These are phyloP conservation scores for Suhomyces yuchorum DNA, from an alignment of 1,139 yeast genomes.

Conservation along the genomic window DNA sequence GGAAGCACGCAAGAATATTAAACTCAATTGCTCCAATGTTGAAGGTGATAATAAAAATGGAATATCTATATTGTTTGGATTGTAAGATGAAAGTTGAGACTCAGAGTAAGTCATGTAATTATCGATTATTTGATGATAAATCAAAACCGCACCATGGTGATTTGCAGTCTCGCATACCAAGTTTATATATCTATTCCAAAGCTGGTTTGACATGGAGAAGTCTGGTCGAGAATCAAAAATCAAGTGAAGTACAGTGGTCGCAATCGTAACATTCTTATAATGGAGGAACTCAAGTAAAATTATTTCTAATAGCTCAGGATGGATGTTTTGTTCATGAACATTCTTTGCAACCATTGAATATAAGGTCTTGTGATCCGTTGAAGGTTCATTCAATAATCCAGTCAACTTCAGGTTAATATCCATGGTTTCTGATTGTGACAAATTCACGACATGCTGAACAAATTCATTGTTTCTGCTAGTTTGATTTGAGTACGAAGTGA, in stretches of 20 bases:
- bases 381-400: slow-evolving; percentile 2
- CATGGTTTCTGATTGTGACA: not conserved
- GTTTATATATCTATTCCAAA: slow-evolving; percentile 36
- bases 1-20: slow-evolving; percentile 31
- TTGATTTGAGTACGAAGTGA: not conserved
- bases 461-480: not conserved
- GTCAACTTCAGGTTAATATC: not conserved
- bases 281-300: slow-evolving; percentile 24
- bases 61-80: slow-evolving; percentile 22
- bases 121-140: slow-evolving; percentile 42
- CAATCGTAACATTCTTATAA: slow-evolving; percentile 22
- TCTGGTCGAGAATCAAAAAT: slow-evolving; percentile 16
- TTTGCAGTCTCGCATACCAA: slow-evolving; percentile 30
- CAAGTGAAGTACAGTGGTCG: slow-evolving; percentile 29
- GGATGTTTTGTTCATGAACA: not conserved
- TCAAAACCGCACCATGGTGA: slow-evolving; percentile 36
- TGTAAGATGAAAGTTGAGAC: slow-evolving; percentile 20
- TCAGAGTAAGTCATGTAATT: slow-evolving; percentile 24
- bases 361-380: slow-evolving; percentile 6
- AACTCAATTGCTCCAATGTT: slow-evolving; percentile 28
- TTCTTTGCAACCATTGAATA: slow-evolving; percentile 13
- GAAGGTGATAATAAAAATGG: slow-evolving; percentile 39
- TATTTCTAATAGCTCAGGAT: slow-evolving; percentile 22
- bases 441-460: not conserved
- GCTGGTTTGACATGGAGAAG: slow-evolving; percentile 34